Base-by-base conservation (phyloP, 768 basidiomycete species). In the Russula virescens region DNA sequence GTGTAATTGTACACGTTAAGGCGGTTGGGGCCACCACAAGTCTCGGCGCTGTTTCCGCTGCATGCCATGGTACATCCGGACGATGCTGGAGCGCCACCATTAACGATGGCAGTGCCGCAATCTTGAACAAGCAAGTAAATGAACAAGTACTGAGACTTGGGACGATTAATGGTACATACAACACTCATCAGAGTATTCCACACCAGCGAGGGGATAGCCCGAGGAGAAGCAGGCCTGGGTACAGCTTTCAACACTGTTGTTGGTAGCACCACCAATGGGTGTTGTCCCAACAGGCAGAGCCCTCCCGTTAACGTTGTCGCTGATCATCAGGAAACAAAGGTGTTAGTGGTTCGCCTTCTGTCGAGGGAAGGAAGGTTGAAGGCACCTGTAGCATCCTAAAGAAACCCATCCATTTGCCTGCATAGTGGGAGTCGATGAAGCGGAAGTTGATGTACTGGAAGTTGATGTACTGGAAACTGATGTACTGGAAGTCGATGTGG, bases 1-100 rank as follows among this genome's bases (percentile, higher is more conserved):
- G 87, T 89, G 66, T 81, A 88, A 70, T 88, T 87, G 72, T 87
- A 90, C 2, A 85, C 71, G 58, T 81, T 86, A 21, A 90, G 75
- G 48, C 81, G 75, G 69, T 86, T 79, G 0, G 88, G 85, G 40
- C 89, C 89, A 23, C 89, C 89, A 66, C 89, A 91, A 62, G 83
- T 83, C 68, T 89, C 83, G 0, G 83, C 76, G 45, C 72, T 73
- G 62, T 86, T 84, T 14, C 87, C 88, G 3, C 72, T 72, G 69
- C 88, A 91, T 25, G 77, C 66, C 87, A 88, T 89, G 67, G 77
- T 78, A 69, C 90, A 93, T 52, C 81, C 83, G 1, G 77, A 70
- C n/a, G 80, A 65, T 0, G 78, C 76, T 0, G 79, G 76, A 23
- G 74, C 77, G n/a, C 81, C 81, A 13, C 75, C 78, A 62, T 82